phyloP scores from a whole-genome alignment of 78 protist genomes.

The Bigelowiella natans region DNA sequence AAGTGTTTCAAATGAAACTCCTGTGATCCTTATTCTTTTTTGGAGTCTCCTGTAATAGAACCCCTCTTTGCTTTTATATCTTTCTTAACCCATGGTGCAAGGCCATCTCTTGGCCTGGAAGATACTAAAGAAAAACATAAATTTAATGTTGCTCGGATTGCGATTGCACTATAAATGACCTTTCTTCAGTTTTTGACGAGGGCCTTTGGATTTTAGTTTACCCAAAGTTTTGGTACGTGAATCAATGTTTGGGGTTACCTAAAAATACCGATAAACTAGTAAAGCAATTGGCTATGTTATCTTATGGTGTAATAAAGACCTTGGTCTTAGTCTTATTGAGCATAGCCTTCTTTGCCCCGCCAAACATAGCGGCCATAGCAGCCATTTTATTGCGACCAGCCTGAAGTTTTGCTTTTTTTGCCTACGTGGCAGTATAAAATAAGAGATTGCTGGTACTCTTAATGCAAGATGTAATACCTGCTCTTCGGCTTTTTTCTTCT shows the following conservation, averaged over 20 bases:
- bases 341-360: neutral
- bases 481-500: constrained; percentile 6
- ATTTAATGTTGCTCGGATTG: neutral
- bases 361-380: neutral
- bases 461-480: no score
- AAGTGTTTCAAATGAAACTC: no score
- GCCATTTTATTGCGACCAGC: no score
- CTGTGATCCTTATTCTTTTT: no score
- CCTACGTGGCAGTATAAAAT: no score
- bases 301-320: neutral
- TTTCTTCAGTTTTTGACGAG: neutral
- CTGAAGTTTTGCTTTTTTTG: no score
- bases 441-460: no score
- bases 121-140: neutral
- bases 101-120: neutral
- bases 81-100: neutral
- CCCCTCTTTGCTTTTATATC: neutral
- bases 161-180: neutral
- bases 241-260: neutral
- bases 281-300: neutral
- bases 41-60: no score
- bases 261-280: no score
- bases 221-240: neutral
- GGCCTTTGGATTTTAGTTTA: neutral
- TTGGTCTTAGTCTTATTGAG: neutral